These are phyloP conservation scores for Pulveroboletus ravenelii DNA, from an alignment of 768 basidiomycete species.

Conservation along the genomic window DNA sequence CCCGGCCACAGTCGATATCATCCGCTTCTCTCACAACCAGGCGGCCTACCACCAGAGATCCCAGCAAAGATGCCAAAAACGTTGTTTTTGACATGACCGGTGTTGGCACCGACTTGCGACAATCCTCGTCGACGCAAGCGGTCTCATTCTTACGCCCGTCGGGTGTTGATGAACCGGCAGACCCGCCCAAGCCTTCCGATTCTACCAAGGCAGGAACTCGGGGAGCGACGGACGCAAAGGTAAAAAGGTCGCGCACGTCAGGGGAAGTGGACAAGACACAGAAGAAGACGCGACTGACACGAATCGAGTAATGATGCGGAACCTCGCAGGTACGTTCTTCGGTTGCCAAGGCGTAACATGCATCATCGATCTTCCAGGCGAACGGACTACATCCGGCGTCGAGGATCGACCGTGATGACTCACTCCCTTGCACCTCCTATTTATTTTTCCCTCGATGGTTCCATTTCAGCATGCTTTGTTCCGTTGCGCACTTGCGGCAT, in stretches of 20 bases:
- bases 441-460: slow-evolving; percentile 10
- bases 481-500: slow-evolving; percentile 13
- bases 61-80: slow-evolving; percentile 39
- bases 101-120: slow-evolving; percentile 48
- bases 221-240: slow-evolving; percentile 3
- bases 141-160: slow-evolving; percentile 20
- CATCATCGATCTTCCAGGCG: slow-evolving; percentile 15
- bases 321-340: slow-evolving; percentile 15
- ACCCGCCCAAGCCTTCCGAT: slow-evolving; percentile 7
- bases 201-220: slow-evolving; percentile 5
- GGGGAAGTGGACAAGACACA: slow-evolving; percentile 12
- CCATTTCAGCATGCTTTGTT: slow-evolving; percentile 23
- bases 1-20: slow-evolving; percentile 22
- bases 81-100: slow-evolving; percentile 43
- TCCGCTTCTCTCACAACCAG: slow-evolving; percentile 9
- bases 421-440: slow-evolving; percentile 6
- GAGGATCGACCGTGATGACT: slow-evolving; percentile 19
- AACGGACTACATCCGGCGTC: slow-evolving; percentile 8
- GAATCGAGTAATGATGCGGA: slow-evolving; percentile 23
- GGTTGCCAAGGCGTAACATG: slow-evolving; percentile 13
- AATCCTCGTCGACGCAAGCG: slow-evolving; percentile 22
- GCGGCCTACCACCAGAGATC: slow-evolving; percentile 10
- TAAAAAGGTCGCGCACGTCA: slow-evolving; percentile 23
- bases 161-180: slow-evolving; percentile 21
- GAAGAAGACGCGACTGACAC: slow-evolving; percentile 24